These are phyloP conservation scores for Nectriaceae sp. DNA, from an alignment of 2,329 filamentous ascomycete genomes.

Conservation along the genomic window DNA sequence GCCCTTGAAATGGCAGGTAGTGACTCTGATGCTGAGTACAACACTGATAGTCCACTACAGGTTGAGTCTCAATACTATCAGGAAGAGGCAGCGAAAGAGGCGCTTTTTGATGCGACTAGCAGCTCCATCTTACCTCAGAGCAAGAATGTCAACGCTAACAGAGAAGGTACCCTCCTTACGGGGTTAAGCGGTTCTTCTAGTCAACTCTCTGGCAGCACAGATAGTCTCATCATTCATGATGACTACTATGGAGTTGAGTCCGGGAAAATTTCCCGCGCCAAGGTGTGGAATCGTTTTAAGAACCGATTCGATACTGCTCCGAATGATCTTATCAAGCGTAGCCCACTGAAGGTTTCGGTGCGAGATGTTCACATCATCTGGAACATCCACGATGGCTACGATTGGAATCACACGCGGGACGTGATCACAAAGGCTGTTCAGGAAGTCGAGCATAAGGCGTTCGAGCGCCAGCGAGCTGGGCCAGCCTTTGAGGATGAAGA, in stretches of 20 bases:
- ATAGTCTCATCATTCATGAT: slow-evolving; percentile 72
- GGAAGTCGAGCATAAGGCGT: slow-evolving; percentile 80
- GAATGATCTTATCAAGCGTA: slow-evolving; percentile 59
- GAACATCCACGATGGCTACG: slow-evolving; percentile 97
- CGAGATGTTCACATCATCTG: slow-evolving; percentile 92
- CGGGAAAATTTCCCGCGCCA: slow-evolving; percentile 65
- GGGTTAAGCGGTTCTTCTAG: slow-evolving; percentile 30
- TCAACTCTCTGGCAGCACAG: slow-evolving; percentile 46
- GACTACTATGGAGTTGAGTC: slow-evolving; percentile 72
- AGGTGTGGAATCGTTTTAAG: slow-evolving; percentile 77
- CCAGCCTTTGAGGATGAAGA: slow-evolving; percentile 68
- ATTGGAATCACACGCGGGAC: slow-evolving; percentile 87
- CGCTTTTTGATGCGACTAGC: slow-evolving; percentile 50
- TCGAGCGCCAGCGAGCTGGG: slow-evolving; percentile 66
- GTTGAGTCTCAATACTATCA: slow-evolving; percentile 51
- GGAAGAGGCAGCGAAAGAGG: slow-evolving; percentile 44
- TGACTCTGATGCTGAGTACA: slow-evolving; percentile 32
- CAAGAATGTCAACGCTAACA: slow-evolving; percentile 18
- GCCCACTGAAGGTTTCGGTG: slow-evolving; percentile 75
- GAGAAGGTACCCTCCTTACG: slow-evolving; percentile 38
- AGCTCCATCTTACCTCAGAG: slow-evolving; percentile 34
- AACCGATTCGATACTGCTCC: slow-evolving; percentile 74
- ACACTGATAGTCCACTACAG: slow-evolving; percentile 38
- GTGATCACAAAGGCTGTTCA: slow-evolving; percentile 86
- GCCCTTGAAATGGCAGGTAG: slow-evolving; percentile 50